Evolutionary conservation across 257 asterid genomes (phyloP).

Genomic region (Capsicum pubescens): DNA sequence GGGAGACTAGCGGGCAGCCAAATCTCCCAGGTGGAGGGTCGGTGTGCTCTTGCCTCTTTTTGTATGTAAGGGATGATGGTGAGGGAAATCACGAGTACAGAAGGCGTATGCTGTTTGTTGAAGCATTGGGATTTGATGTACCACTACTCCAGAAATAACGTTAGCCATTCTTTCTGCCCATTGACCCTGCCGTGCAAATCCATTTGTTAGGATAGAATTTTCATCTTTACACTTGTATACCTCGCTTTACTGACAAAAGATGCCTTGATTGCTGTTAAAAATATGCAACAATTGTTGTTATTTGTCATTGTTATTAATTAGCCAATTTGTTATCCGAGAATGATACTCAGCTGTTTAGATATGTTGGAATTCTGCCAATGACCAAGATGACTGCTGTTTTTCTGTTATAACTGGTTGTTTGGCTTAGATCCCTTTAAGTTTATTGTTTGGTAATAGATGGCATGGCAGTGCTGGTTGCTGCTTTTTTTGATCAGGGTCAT

Average conservation of each 20-base stretch:
- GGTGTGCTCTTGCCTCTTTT: slow-evolving; percentile 51
- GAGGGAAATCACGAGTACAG: slow-evolving; percentile 35
- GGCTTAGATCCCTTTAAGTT: neutral
- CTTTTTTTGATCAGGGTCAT: neutral
- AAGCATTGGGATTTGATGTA: slow-evolving; percentile 30
- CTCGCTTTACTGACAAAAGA: slow-evolving; percentile 24
- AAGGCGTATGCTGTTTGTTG: slow-evolving; percentile 31
- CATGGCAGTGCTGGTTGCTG: neutral
- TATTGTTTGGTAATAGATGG: neutral
- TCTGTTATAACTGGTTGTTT: neutral
- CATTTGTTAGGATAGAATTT: slow-evolving; percentile 28
- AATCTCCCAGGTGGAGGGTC: slow-evolving; percentile 3
- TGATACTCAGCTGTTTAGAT: slow-evolving; percentile 12
- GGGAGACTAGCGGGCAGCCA: slow-evolving; percentile 34
- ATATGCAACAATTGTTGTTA: neutral
- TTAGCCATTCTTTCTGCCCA: slow-evolving; percentile 39
- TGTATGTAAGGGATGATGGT: slow-evolving; percentile 47
- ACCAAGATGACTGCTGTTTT: neutral
- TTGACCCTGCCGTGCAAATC: slow-evolving; percentile 27
- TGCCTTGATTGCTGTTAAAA: slow-evolving; percentile 19
- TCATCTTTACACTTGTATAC: slow-evolving; percentile 10
- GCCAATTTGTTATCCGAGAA: neutral
- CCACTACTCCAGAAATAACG: slow-evolving; percentile 20
- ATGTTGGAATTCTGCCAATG: neutral
- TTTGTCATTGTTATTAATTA: slow-evolving; percentile 5